Base-by-base conservation (phyloP, 2,329 filamentous ascomycete species). In the Penicillium sp. region DNA sequence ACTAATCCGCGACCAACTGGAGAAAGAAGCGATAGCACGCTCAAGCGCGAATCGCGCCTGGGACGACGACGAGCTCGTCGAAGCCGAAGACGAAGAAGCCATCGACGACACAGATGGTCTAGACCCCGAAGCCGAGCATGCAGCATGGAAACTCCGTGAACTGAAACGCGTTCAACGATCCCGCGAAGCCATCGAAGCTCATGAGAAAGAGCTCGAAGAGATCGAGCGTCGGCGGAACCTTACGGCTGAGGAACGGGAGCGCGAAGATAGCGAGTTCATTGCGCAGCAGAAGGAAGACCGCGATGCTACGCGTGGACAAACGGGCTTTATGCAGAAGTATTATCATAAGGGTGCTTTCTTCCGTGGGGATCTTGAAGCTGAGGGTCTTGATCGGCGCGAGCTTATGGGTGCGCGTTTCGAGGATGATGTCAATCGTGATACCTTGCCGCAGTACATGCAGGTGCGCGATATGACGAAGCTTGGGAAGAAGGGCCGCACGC, bases 261-360 rank as follows among this genome's bases (percentile, higher is more conserved):
- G 86, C 57, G 94, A 99, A 73, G 94, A 99, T 74, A 84, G 87
- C 43, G 89, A 83, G 50, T 90, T 86, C 73, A 78, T 97, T 19
- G 87, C 87, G 1, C 81, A 83, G 64, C 93, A 97, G 75, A 86
- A 89, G 66, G 89, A 89, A 61, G 92, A 96, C 62, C 79, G 81
- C 25, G 90, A 90, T 67, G 86, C 89, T 60, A 76, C 81, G 50
- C 88, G 89, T 60, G 91, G 91, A 53, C 89, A 93, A 76, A 91
- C 94, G 82, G 84, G 84, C 2, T 97, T 87, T 74, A 91, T 97
- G 89, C 93, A 97, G 71, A 92, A 93, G 72, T 99, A 97, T 78
- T 93, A 91, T 76, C 94, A 99, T 81, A 93, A 93, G 78, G 94
- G 94, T 49, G 94, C 94, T 17, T 99, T 97, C 79, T 97, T 91